Evolutionary conservation across 1,284 basidiomycete genomes (phyloP), one percentile per base, ranked within the genome.

Genomic region (Stygiomarasmius scandens): DNA sequence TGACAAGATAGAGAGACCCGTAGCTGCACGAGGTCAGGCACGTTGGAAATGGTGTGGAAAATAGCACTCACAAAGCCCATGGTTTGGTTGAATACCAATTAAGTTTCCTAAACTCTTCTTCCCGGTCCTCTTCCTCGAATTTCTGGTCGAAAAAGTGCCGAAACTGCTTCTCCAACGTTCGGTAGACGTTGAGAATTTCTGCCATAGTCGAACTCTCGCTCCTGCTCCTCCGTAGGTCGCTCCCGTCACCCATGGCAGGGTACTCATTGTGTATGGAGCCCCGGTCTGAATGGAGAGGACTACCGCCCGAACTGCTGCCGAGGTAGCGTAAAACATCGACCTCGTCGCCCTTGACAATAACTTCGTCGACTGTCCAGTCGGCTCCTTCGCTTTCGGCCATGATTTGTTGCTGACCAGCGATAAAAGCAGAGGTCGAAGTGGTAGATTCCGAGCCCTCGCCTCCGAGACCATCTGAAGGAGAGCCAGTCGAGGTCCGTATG

Each of bases 31-130:
- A 36, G 36, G 12, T 12, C 53, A 22, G 54, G 24, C 60, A 24
- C 36, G n/a, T 44, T 45, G 10, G 60, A 20, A 48, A 32, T 12
- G 5, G 12, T 32, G 29, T 2, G 16, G 32, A 45, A 16, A 46
- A 29, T 12, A 10, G 29, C 16, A 63, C 67, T 50, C 25, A 69
- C 66, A 66, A 64, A 22, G 67, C 65, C 38, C 61, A 53, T 14
- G 62, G 49, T 55, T 69, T 70, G 45, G 53, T 61, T 1, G 65
- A 63, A 59, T 69, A 66, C 69, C 69, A 70, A 41, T 16, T 52
- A 44, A 62, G 58, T 32, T 59, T 66, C 49, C 64, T 65, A 51
- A 58, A 65, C 27, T 61, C 67, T 20, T 54, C 52, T 52, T 66
- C 63, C 22, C 58, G 59, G 11, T 63, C 56, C 20, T 54, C 44